Conservation (phyloP, 2,329 filamentous ascomycete genomes). For the Thielaviopsis euricoi region DNA sequence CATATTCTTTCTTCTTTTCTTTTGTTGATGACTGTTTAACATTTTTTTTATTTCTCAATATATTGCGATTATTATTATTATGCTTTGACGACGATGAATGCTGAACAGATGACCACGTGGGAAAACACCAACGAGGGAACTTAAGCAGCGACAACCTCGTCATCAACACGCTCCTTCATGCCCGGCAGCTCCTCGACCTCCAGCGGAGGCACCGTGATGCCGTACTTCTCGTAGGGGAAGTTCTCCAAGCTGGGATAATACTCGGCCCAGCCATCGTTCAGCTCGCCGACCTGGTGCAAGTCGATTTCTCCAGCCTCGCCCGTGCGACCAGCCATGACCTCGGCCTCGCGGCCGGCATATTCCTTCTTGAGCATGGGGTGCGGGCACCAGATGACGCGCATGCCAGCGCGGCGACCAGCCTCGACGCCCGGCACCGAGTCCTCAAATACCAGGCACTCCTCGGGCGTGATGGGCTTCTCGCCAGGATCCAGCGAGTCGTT, state of each 20-base stretch:
- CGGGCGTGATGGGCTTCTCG: constrained; percentile 51
- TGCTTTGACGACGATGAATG: no score
- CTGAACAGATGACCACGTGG: background rate
- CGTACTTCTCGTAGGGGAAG: constrained; percentile 43
- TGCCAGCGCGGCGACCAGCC: constrained; percentile 74
- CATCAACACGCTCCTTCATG: constrained; percentile 24
- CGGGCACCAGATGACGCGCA: constrained; percentile 88
- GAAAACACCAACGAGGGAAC: background rate
- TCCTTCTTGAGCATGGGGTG: constrained; percentile 63
- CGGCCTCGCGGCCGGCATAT: constrained; percentile 57
- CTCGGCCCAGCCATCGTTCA: constrained; percentile 45
- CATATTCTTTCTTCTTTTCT: no score
- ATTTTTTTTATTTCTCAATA: no score
- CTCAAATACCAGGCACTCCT: constrained; percentile 92
- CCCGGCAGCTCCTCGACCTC: constrained; percentile 27
- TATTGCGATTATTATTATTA: no score
- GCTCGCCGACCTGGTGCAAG: constrained; percentile 37
- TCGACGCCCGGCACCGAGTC: constrained; percentile 90
- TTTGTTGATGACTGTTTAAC: no score
- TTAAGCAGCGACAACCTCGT: constrained; percentile 13
- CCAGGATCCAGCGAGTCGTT: constrained; percentile 54
- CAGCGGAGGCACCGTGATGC: constrained; percentile 29
- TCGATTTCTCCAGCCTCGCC: constrained; percentile 46
- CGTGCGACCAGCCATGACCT: constrained; percentile 70
- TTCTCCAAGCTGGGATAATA: constrained; percentile 31